Base-by-base conservation (phyloP, 2,329 filamentous ascomycete species). In the Stemphylium beticola region DNA sequence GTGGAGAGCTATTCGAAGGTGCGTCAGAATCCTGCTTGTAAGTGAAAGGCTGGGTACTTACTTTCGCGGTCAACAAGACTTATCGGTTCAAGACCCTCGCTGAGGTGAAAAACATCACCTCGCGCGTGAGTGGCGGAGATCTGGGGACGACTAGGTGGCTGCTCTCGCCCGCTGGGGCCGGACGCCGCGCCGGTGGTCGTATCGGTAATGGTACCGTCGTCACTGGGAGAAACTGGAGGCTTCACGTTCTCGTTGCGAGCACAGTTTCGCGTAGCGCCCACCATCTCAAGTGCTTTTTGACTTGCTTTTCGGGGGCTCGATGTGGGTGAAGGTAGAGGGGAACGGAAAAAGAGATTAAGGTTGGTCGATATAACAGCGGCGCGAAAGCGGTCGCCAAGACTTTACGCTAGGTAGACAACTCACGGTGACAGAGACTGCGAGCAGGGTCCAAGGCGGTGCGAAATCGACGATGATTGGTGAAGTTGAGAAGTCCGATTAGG, bases 81-180 rank as follows among this genome's bases (percentile, higher is more conserved):
- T 15, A 60, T 39, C 4, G 58, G 41, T 26, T 57, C 53, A 9
- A 50, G 40, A 4, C 24, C 52, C 20, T 60, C 54, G 29, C 53
- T 57, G 10, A 61, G 39, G 1, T 39, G 51, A 7, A 58, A 57
- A 5, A 42, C 44, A 18, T 59, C 59, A 10, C 57, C 45, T 4
- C 26, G 55, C 1, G 24, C 22, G 4, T 29, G 9, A 11, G 2
- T 29, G 2, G 9, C 9, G 4, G 26, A 29, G 9, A 8, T 29
- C 2, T 29, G 10, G 2, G 26, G 26, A 2, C 26, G 26, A 11
- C 26, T 29, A 2, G 26, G 26, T 29, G 4, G 26, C 9, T 29
- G 10, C 2, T 4, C 4, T 11, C 26, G 26, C 4, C 8, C 8
- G 24, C 24, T 26, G 24, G 24, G 24, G 24, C 24, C 24, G 7